Conservation (phyloP, 225 moss, liverwort and hornwort species). For the Antitrichia curtipendula region DNA sequence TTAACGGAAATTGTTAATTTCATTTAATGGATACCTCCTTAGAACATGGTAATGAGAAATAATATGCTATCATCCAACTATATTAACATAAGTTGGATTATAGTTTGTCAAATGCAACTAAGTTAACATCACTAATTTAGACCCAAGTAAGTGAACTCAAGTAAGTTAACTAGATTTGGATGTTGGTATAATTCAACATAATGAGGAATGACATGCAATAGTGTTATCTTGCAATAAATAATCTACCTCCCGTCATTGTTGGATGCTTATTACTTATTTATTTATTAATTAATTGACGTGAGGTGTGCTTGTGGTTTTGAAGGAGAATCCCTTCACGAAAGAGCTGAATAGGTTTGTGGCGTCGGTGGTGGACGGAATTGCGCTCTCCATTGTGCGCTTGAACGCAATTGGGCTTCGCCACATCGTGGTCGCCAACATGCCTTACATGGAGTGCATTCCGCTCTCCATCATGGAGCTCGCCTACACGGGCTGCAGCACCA, state of each 20-base stretch:
- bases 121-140: no score
- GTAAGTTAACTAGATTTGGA: not conserved
- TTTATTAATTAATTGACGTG: not conserved
- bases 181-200: not conserved
- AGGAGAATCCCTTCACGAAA: not conserved
- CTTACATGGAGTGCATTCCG: not conserved
- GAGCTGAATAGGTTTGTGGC: not conserved
- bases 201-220: not conserved
- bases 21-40: not conserved
- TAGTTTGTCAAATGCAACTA: not conserved
- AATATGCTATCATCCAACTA: not conserved
- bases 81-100: not conserved
- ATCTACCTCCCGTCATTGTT: not conserved
- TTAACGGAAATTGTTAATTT: no score
- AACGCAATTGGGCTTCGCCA: not conserved
- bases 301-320: not conserved
- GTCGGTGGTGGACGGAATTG: constrained; percentile 6
- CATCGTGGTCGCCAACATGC: not conserved
- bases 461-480: not conserved
- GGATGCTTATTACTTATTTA: not conserved
- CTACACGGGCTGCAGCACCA: not conserved
- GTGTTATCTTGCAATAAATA: not conserved
- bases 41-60: not conserved
- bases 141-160: not conserved
- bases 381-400: not conserved